Conservation (phyloP, 1,284 basidiomycete genomes). For the Sporisorium exsertum region DNA sequence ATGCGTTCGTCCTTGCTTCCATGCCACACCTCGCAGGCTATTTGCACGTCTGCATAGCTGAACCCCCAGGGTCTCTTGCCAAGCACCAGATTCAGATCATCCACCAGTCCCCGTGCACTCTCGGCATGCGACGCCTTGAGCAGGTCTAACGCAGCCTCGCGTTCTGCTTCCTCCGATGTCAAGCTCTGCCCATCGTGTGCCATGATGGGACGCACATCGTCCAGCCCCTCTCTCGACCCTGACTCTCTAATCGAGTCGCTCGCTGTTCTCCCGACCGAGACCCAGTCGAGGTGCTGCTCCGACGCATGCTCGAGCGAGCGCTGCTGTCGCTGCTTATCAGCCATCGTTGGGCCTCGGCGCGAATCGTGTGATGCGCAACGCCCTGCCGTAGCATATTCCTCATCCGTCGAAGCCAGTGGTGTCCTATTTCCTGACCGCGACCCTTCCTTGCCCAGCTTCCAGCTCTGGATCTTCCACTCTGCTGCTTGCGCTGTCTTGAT, state of each 20-base stretch:
- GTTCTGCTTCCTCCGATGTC: slow-evolving; percentile 18
- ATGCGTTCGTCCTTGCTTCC: slow-evolving; percentile 94
- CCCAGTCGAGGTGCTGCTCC: neutral
- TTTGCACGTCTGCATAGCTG: slow-evolving; percentile 76
- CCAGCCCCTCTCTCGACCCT: slow-evolving; percentile 4
- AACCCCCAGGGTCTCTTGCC: slow-evolving; percentile 81
- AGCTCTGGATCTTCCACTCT: slow-evolving; percentile 94
- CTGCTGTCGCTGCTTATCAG: slow-evolving; percentile 1
- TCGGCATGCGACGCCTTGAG: slow-evolving; percentile 94
- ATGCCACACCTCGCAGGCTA: slow-evolving; percentile 89
- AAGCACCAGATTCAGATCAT: slow-evolving; percentile 89
- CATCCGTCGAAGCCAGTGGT: slow-evolving; percentile 4
- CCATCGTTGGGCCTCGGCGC: slow-evolving; percentile 1
- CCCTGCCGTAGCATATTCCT: neutral
- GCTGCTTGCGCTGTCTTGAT: slow-evolving; percentile 95
- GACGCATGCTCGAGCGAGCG: neutral
- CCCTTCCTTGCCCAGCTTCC: slow-evolving; percentile 85
- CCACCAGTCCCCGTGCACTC: slow-evolving; percentile 87
- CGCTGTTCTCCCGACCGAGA: neutral
- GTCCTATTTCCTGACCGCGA: slow-evolving; percentile 4
- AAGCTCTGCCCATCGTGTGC: neutral
- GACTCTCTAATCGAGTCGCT: neutral
- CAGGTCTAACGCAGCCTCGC: slow-evolving; percentile 76
- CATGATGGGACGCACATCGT: slow-evolving; percentile 8
- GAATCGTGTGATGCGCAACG: neutral